Evolutionary conservation across 2,329 filamentous ascomycete species (phyloP).

Genomic region (Aspergillus fumigatus): DNA sequence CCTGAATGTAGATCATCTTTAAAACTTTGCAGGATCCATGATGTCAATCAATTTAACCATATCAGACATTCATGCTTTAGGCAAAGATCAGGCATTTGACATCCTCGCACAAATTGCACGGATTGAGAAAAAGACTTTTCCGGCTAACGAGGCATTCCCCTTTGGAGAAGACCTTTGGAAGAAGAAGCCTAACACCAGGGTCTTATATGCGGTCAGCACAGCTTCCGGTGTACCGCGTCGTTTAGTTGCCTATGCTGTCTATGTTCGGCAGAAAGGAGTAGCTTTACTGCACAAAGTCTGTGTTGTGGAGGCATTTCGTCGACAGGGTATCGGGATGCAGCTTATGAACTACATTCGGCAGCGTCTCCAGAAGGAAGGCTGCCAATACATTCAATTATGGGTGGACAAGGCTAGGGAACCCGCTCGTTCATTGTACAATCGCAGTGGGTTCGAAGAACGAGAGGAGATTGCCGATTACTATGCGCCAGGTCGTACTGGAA

Average conservation of each 20-base stretch:
- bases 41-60: slow-evolving; percentile 25
- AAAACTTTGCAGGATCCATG: slow-evolving; percentile 11
- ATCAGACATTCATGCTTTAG: slow-evolving; percentile 36
- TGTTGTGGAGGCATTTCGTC: slow-evolving; percentile 43
- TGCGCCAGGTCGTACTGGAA: slow-evolving; percentile 44
- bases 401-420: slow-evolving; percentile 46
- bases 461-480: slow-evolving; percentile 49
- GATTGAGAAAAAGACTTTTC: slow-evolving; percentile 49
- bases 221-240: slow-evolving; percentile 11
- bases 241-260: slow-evolving; percentile 46
- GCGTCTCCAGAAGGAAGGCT: slow-evolving; percentile 44
- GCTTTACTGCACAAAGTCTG: slow-evolving; percentile 52
- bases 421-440: slow-evolving; percentile 44
- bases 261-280: slow-evolving; percentile 41
- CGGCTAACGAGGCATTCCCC: slow-evolving; percentile 47
- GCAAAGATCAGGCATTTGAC: slow-evolving; percentile 30
- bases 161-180: slow-evolving; percentile 44
- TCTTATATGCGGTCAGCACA: slow-evolving; percentile 33
- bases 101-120: slow-evolving; percentile 34
- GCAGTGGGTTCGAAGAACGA: slow-evolving; percentile 44
- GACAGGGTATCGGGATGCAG: slow-evolving; percentile 43
- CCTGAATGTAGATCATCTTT: slow-evolving; percentile 19
- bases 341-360: slow-evolving; percentile 42
- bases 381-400: slow-evolving; percentile 48
- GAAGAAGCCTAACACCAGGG: slow-evolving; percentile 46